A percentile compares a stretch with the other conserved stretches of the same genome.
Conservation (phyloP, 331 rosid species). For the Malus hybrid region DNA sequence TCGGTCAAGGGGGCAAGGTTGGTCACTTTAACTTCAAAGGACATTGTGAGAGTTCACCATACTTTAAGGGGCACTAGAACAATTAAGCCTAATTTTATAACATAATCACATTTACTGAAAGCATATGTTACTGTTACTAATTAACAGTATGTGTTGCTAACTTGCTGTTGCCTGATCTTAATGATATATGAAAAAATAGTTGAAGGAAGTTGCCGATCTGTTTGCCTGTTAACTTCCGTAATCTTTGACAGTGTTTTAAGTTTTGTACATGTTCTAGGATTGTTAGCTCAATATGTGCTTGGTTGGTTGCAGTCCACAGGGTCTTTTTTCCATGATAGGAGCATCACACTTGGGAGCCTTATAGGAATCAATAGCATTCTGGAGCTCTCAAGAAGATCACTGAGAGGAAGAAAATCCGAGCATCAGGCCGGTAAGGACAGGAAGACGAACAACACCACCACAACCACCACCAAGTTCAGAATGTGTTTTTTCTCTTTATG, state of each 20-base stretch:
- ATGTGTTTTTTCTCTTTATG: conserved; percentile 43
- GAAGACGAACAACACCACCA: conserved; percentile 9
- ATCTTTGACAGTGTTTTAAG: neutral
- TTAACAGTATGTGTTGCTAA: neutral
- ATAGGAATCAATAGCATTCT: conserved; percentile 55
- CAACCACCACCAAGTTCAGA: conserved; percentile 14
- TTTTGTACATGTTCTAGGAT: neutral
- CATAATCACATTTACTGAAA: no score
- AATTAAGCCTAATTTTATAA: no score
- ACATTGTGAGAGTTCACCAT: no score
- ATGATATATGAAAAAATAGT: neutral
- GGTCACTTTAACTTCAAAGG: no score
- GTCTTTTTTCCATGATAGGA: conserved; percentile 66
- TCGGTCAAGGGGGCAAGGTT: no score
- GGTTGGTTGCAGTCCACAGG: conserved; percentile 55
- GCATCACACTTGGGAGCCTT: conserved; percentile 75
- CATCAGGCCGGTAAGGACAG: conserved; percentile 19
- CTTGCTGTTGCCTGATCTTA: neutral
- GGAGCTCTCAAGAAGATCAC: conserved; percentile 60
- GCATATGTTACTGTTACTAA: neutral
- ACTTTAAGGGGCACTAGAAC: no score
- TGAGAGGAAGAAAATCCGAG: conserved; percentile 42
- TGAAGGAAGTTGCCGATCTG: neutral
- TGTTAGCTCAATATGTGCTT: neutral
- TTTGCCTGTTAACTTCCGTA: neutral